Evolutionary conservation across 495 filamentous ascomycete species (phyloP).

Genomic region (Oidiodendron maius): DNA sequence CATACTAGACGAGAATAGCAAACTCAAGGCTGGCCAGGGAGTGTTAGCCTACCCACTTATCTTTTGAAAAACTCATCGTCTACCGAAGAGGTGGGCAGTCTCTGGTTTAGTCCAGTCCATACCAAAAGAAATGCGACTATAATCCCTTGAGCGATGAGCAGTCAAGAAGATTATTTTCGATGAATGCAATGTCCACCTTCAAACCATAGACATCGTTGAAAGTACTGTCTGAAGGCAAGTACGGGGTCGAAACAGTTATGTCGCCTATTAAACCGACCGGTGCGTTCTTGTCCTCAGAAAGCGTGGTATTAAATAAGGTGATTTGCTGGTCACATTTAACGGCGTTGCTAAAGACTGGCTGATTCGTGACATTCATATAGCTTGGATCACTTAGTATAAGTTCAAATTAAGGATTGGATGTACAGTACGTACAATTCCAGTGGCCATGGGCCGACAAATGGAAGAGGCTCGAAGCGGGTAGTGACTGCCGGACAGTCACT

Average conservation of each 20-base stretch:
- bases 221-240: conserved; percentile 3
- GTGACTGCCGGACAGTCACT: conserved; percentile 8
- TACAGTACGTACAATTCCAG: conserved; percentile 2
- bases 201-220: conserved; percentile 13
- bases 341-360: conserved; percentile 9
- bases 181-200: conserved; percentile 17
- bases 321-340: conserved; percentile 11
- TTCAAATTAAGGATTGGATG: neutral
- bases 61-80: no score
- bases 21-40: no score
- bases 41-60: no score
- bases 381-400: conserved; percentile 3
- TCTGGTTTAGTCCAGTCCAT: no score
- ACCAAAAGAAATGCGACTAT: neutral
- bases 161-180: conserved; percentile 10
- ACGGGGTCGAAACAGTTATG: conserved; percentile 7
- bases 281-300: conserved; percentile 11
- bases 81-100: neutral
- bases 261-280: conserved; percentile 11
- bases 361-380: conserved; percentile 18
- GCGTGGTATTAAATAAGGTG: conserved; percentile 15
- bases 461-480: conserved; percentile 1
- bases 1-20: no score
- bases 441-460: conserved; percentile 1
- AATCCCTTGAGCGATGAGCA: conserved; percentile 12